Percentiles rank a stretch among this genome's conserved stretches.
Evolutionary conservation across 352 stramenopile species (phyloP).

Genomic region (Pythium angustatum): DNA sequence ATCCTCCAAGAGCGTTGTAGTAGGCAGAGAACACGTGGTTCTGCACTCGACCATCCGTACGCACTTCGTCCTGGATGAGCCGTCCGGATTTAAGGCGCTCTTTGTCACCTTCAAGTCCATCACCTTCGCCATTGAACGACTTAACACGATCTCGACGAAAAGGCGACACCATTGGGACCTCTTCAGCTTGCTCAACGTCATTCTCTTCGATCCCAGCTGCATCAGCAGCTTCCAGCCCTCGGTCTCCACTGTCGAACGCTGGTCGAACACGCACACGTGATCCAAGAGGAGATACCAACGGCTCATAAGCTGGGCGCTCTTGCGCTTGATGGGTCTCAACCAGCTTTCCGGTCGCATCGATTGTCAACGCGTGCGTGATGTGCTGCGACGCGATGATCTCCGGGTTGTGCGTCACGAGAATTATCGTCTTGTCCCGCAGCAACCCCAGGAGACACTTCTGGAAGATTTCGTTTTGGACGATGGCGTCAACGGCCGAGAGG

Average conservation of each 20-base stretch:
- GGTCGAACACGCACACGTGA: background rate
- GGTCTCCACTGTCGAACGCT: background rate
- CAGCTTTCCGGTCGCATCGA: conserved; percentile 10
- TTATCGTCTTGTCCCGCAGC: conserved; percentile 54
- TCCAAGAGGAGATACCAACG: conserved; percentile 25
- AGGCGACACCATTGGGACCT: conserved; percentile 8
- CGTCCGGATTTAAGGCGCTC: background rate
- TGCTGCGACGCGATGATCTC: conserved; percentile 38
- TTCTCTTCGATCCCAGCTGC: background rate
- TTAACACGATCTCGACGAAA: conserved; percentile 3
- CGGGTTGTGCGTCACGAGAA: conserved; percentile 59
- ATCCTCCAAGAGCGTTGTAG: conserved; percentile 41
- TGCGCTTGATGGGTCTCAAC: conserved; percentile 14
- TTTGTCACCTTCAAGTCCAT: background rate
- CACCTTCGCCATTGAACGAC: conserved; percentile 5
- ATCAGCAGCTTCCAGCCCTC: background rate
- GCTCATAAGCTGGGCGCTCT: conserved; percentile 19
- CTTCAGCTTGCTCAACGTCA: conserved; percentile 3
- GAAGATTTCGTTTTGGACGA: conserved; percentile 50
- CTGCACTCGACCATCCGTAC: background rate
- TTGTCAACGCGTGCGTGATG: conserved; percentile 11
- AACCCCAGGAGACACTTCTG: conserved; percentile 59
- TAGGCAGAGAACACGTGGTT: conserved; percentile 22
- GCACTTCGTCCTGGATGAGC: conserved; percentile 81
- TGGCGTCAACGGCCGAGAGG: conserved; percentile 40